Percentiles rank a stretch among this genome's conserved stretches.
Evolutionary conservation across 108 stramenopile genomes (phyloP).

Genomic region (Pseudonitzschia multiseries): DNA sequence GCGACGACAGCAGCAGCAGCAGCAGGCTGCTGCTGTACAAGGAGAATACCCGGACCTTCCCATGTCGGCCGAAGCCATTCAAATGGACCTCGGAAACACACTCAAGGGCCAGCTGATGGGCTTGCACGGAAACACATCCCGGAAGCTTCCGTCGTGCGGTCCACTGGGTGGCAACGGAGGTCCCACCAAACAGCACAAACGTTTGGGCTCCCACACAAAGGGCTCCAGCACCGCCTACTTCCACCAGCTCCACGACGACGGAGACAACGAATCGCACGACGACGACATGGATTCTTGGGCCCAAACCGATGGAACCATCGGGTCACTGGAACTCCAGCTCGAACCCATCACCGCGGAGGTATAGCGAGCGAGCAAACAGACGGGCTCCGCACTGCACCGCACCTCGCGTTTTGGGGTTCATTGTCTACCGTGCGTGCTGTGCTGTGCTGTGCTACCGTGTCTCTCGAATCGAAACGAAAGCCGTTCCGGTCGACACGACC

Average conservation of each 20-base stretch:
- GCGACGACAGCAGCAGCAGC: not conserved
- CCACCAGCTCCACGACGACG: not conserved
- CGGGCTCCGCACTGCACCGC: too few species aligned
- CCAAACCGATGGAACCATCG: constrained; percentile 52
- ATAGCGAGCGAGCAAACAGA: constrained; percentile 11
- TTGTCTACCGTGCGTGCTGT: too few species aligned
- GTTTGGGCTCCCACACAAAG: too few species aligned
- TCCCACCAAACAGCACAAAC: not conserved
- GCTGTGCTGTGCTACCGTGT: too few species aligned
- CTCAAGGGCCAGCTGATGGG: constrained; percentile 35
- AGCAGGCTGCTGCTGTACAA: too few species aligned
- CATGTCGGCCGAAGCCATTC: constrained; percentile 12
- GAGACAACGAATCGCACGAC: not conserved
- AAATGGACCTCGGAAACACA: constrained; percentile 28
- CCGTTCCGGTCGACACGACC: too few species aligned
- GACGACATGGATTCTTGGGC: constrained; percentile 51
- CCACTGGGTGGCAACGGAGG: not conserved
- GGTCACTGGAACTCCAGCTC: constrained; percentile 44
- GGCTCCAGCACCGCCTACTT: not conserved
- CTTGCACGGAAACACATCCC: not conserved
- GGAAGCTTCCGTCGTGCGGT: not conserved
- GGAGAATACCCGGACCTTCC: constrained; percentile 9
- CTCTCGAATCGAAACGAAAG: too few species aligned
- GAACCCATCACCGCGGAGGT: constrained; percentile 51
- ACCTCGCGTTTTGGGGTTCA: too few species aligned